phyloP scores from a whole-genome alignment of 2,329 filamentous ascomycete genomes.

The Penicillium sclerotiorum region DNA sequence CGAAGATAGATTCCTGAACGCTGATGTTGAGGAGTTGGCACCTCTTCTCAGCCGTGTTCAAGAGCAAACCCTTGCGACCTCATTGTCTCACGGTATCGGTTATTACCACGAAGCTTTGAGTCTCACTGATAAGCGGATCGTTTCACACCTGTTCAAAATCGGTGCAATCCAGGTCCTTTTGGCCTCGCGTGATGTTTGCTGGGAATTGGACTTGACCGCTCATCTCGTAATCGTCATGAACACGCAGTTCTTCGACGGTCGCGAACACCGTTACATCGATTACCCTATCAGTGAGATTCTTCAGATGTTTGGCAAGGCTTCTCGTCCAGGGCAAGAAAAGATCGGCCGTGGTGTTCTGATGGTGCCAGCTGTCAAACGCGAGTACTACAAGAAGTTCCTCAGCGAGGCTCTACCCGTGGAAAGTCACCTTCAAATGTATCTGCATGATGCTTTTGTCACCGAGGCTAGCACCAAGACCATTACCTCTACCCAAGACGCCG shows the following conservation, averaged over 20 bases:
- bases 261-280: constrained; percentile 95
- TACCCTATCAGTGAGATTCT: constrained; percentile 92
- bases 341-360: constrained; percentile 90
- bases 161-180: constrained; percentile 87
- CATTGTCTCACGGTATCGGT: constrained; percentile 88
- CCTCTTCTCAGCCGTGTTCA: constrained; percentile 82
- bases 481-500: constrained; percentile 90
- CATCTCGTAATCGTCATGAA: constrained; percentile 96
- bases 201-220: constrained; percentile 86
- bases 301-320: constrained; percentile 96
- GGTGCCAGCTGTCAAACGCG: constrained; percentile 90
- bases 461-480: constrained; percentile 97
- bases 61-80: constrained; percentile 84
- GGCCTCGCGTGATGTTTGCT: constrained; percentile 86
- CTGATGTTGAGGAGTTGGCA: constrained; percentile 76
- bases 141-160: constrained; percentile 85
- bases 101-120: constrained; percentile 96
- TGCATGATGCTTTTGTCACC: constrained; percentile 95
- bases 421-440: constrained; percentile 85
- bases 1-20: constrained; percentile 90
- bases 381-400: constrained; percentile 98
- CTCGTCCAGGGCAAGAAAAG: constrained; percentile 76
- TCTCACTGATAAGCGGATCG: constrained; percentile 86
- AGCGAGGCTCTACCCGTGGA: constrained; percentile 95
- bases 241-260: constrained; percentile 95